Conservation (phyloP, 257 asterid genomes). For the Eustoma russellianum region DNA sequence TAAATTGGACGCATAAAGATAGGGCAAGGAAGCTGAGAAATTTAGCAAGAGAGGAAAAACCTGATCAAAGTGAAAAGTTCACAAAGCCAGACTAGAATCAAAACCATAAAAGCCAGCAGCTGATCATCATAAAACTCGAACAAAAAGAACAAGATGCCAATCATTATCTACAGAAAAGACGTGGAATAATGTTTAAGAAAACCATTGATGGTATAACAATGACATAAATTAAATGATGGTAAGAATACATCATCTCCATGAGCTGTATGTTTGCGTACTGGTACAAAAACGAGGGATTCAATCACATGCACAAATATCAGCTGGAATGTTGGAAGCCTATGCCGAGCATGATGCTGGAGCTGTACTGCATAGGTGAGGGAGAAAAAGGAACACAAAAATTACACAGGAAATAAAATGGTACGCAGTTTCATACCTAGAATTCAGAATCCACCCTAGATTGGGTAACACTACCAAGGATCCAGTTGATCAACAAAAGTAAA, state of each 20-base stretch:
- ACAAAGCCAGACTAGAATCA: slow-evolving; percentile 96
- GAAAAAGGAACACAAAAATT: not conserved
- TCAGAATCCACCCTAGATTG: not conserved
- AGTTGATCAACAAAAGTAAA: too few relatives aligned
- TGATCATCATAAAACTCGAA: slow-evolving; percentile 98
- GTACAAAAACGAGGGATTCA: slow-evolving; percentile 96
- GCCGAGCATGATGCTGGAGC: slow-evolving; percentile 99
- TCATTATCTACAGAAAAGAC: slow-evolving; percentile 72
- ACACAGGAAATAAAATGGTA: not conserved
- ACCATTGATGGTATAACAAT: not conserved
- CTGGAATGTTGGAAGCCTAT: slow-evolving; percentile 97
- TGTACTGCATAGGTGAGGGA: slow-evolving; percentile 49
- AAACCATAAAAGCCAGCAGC: slow-evolving; percentile 94
- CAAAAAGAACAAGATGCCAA: slow-evolving; percentile 92
- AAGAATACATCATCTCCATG: slow-evolving; percentile 2
- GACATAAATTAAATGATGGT: not conserved
- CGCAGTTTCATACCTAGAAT: not conserved
- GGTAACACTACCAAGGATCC: too few relatives aligned
- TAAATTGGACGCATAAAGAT: not conserved
- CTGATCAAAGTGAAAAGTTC: slow-evolving; percentile 97
- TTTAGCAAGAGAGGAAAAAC: slow-evolving; percentile 35
- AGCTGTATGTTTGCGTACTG: slow-evolving; percentile 57
- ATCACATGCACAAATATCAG: slow-evolving; percentile 96
- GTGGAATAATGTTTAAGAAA: slow-evolving; percentile 7
- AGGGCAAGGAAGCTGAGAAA: slow-evolving; percentile 5